Percentiles rank a stretch among this genome's conserved stretches.
These are phyloP conservation scores for Postia placenta DNA, from an alignment of 768 basidiomycete genomes.

Conservation along the genomic window DNA sequence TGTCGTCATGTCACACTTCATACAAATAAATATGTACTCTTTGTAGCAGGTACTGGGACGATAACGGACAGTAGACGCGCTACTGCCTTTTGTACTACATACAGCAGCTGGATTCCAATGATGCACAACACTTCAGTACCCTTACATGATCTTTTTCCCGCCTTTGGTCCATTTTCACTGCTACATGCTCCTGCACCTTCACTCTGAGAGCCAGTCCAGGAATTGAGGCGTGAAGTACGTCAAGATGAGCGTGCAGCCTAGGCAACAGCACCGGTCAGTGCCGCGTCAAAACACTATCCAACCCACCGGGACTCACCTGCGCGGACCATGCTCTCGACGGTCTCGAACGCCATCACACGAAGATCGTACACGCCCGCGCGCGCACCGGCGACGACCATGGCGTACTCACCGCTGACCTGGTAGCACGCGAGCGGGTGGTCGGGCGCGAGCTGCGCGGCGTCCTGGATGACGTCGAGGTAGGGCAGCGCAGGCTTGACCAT, in stretches of 20 bases:
- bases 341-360: conserved; percentile 92
- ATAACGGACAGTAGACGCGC: no score
- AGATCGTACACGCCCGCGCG: conserved; percentile 90
- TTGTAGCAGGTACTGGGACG: no score
- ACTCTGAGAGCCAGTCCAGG: conserved; percentile 70
- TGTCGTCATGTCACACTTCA: no score
- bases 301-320: conserved; percentile 52
- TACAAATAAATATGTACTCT: no score
- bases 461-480: conserved; percentile 93
- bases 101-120: no score
- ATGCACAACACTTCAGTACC: no score
- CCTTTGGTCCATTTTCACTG: no score
- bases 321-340: conserved; percentile 83
- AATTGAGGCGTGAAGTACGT: conserved; percentile 97
- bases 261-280: neutral
- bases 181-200: no score
- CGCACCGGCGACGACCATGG: conserved; percentile 95
- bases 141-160: no score
- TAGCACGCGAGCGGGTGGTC: conserved; percentile 96
- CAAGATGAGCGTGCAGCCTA: conserved; percentile 84
- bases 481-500: conserved; percentile 98
- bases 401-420: conserved; percentile 96
- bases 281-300: neutral
- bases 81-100: no score
- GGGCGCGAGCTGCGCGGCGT: conserved; percentile 73